Base-by-base conservation (phyloP, 2,329 filamentous ascomycete genomes). In the Microsporum ferrugineum region DNA sequence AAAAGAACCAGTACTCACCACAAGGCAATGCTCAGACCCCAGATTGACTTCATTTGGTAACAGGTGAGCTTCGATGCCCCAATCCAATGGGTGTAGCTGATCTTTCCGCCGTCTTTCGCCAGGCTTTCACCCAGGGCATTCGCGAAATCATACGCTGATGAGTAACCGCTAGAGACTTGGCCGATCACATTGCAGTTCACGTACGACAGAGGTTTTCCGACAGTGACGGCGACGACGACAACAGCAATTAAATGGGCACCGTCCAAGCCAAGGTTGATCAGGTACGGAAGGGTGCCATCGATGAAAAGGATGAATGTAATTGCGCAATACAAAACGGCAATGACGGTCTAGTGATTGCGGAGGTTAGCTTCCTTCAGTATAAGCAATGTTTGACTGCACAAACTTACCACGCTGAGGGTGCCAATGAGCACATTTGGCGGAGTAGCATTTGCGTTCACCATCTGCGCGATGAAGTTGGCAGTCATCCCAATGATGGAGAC, bases 231-330 rank as follows among this genome's bases (percentile, higher is more conserved):
- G 8, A 94, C 83, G 61, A 92, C 85, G 63, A 91, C 85, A 66
- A 90, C 83, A 14, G 89, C 89, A 63, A 95, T 81, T 60, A 94
- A 82, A 49, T 94, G 81, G 39, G 85, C 71, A 2, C 79, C 72
- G 73, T 96, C 91, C 58, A 87, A 76, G 10, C 73, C 82, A 0
- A 84, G 80, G 57, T 82, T 81, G 74, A 89, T 79, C 60, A 91
- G 81, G 64, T 91, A 85, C 3, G 89, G 88, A 10, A 91, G 86
- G 65, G 89, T 82, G 66, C 83, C 80, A 71, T 91, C 88, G 67
- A 85, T 80, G 75, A 90, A 92, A 66, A 91, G 87, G 71, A 95
- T 90, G 76, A 88, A 87, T 17, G 88, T 87, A 67, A 95, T 86
- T 67, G 82, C 81, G 65, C 86, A 83, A 79, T 96, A 96, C 63